phyloP scores from a whole-genome alignment of 2,329 filamentous ascomycete genomes.

The Penicillium sp. region DNA sequence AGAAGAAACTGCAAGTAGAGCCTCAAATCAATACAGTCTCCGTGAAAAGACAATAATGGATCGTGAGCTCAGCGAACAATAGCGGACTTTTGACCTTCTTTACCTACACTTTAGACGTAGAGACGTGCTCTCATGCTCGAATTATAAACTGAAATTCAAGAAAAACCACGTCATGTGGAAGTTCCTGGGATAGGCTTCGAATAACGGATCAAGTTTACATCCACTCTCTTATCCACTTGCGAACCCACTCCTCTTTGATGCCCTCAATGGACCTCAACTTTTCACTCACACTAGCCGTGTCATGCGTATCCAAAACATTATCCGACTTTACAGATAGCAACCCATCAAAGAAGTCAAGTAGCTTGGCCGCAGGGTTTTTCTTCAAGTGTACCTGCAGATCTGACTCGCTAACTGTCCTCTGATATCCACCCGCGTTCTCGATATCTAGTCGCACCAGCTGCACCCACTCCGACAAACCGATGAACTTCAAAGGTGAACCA shows the following conservation, averaged over 20 bases:
- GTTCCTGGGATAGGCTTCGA: too few species aligned
- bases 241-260: conserved; percentile 39
- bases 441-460: conserved; percentile 16
- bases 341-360: conserved; percentile 37
- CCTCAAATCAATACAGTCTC: background rate
- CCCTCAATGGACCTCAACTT: conserved; percentile 32
- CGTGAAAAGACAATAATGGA: background rate
- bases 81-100: background rate
- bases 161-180: background rate
- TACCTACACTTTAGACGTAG: background rate
- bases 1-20: background rate
- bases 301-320: conserved; percentile 23
- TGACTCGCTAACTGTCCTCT: background rate
- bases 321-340: background rate
- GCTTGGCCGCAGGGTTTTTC: conserved; percentile 36
- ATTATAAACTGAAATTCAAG: background rate
- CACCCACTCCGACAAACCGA: conserved; percentile 24
- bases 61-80: background rate
- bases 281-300: conserved; percentile 28
- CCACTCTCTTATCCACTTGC: conserved; percentile 44
- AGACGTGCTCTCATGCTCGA: background rate
- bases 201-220: background rate
- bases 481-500: background rate
- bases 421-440: conserved; percentile 9
- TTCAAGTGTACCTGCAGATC: conserved; percentile 18